Base-by-base conservation (phyloP, 495 filamentous ascomycete species). In the Cladorrhinum samala region DNA sequence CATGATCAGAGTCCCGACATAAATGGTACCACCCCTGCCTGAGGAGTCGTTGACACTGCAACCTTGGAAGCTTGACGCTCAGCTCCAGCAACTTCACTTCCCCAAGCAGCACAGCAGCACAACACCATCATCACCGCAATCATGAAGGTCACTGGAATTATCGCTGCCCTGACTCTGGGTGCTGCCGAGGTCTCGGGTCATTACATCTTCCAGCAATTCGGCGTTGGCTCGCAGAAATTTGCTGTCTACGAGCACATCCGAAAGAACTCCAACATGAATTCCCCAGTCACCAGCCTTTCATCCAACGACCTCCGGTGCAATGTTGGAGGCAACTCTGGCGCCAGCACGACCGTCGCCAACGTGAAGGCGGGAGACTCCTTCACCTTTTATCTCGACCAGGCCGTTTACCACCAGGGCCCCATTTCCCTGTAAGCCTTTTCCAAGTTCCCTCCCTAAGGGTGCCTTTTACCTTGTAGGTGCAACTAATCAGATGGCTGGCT, bases 341-440 rank as follows among this genome's bases (percentile, higher is more conserved):
- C 63, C 19, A 68, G 57, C 54, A 81, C 79, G 0, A 62, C 65
- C n/a, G 76, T 71, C 0, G 59, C 72, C 4, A 69, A 70, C 9
- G 58, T 80, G 21, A 73, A 74, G 51, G 75, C 81, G 2, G 80
- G 81, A 0, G 73, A 77, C 17, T 63, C 66, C 1, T 69, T 82
- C 48, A 74, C 73, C 9, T 81, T 79, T 56, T 71, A 63, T 19
- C 67, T 69, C 0, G 77, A 77, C 52, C 64, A 63, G 2, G 73
- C 80, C 16, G 79, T 83, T 23, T 84, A 83, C 61, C 81, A 84
- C 61, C 78, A 83, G 49, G 81, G 81, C 0, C 81, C 80, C 5
- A 67, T 82, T 37, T 71, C 76, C 2, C 65, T 81, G 61, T 81
- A 65, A 47, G 66, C n/a, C n/a, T n/a, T n/a, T n/a, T n/a, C n/a